Base-by-base conservation (phyloP, 768 basidiomycete genomes). In the Neoboletus subvelutipes region DNA sequence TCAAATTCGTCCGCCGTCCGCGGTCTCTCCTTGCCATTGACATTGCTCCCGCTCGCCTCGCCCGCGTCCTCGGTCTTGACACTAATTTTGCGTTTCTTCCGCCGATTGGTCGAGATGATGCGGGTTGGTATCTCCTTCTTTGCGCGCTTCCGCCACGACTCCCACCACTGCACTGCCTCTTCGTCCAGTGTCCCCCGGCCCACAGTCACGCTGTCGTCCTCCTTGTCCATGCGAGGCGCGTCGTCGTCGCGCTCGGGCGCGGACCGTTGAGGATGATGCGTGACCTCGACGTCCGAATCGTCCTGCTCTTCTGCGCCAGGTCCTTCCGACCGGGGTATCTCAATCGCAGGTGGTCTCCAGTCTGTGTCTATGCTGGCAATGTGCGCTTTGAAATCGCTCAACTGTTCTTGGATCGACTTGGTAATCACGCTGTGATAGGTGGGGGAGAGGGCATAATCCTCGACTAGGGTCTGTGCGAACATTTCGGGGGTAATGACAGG, bases 391-490 rank as follows among this genome's bases (percentile, higher is more conserved):
- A 81, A 92, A 68, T 94, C 91, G 58, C 82, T 81, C 43, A 98
- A 75, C 64, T 97, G 93, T 64, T 96, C 94, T 60, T 92, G 86
- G 57, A 99, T 96, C 18, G 86, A 78, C 69, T 90, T 88, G 43
- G 84, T 78, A 69, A 97, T 94, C 46, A 85, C 71, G 20, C 74
- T 63, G 63, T 86, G 84, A 66, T 88, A 88, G 54, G 75, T 79
- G 26, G 82, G 69, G 0, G 89, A 79, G 31, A 98, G 83, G 15
- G 77, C 75, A 63, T 98, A 96, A 73, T 99, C 97, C 65, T 96
- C 95, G 22, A 96, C 85, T 20, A 98, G 77, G 17, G 88, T 86
- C 64, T 92, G 87, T 8, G 95, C 96, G 63, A 98, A 97, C 40
- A 84, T 72, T 68, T 96, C 92, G 2, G 94, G 93, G 0, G 92